A percentile compares a stretch with the other conserved stretches of the same genome.
phyloP scores from a whole-genome alignment of 1,284 basidiomycete species.

The Puccinia polysora region DNA sequence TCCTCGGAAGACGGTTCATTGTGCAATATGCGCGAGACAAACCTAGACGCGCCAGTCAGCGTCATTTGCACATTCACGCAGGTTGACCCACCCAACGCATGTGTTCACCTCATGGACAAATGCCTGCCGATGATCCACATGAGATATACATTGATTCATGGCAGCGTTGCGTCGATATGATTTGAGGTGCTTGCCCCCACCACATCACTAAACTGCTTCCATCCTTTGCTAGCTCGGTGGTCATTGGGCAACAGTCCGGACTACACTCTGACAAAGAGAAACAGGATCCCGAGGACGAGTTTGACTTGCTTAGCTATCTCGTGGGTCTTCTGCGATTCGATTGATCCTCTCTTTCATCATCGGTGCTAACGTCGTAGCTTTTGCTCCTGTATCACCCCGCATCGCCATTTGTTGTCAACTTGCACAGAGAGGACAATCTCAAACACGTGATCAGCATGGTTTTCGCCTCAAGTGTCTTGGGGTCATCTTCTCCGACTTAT shows the following conservation, averaged over 20 bases:
- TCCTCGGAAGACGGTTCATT: too few species aligned
- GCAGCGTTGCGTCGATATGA: too few species aligned
- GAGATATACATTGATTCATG: too few species aligned
- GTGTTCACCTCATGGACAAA: too few species aligned
- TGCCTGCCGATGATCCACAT: too few species aligned
- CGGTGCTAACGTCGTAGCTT: background rate
- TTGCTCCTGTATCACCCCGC: background rate
- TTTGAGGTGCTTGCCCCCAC: too few species aligned
- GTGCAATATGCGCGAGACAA: background rate
- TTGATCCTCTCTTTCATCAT: background rate
- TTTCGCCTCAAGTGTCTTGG: constrained; percentile 54
- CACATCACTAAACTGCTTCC: background rate
- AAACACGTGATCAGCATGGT: constrained; percentile 28
- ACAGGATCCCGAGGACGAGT: constrained; percentile 21
- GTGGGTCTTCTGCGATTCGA: background rate
- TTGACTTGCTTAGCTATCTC: constrained; percentile 33
- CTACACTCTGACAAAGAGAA: constrained; percentile 20
- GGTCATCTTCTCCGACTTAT: constrained; percentile 69
- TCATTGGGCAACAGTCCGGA: background rate
- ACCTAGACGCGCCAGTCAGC: background rate
- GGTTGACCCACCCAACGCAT: too few species aligned
- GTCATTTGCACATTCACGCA: too few species aligned
- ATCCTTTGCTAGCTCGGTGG: background rate
- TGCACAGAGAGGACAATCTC: constrained; percentile 20
- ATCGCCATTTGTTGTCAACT: background rate